Evolutionary conservation across 352 stramenopile species (phyloP).

Genomic region (Pythium chondricola): DNA sequence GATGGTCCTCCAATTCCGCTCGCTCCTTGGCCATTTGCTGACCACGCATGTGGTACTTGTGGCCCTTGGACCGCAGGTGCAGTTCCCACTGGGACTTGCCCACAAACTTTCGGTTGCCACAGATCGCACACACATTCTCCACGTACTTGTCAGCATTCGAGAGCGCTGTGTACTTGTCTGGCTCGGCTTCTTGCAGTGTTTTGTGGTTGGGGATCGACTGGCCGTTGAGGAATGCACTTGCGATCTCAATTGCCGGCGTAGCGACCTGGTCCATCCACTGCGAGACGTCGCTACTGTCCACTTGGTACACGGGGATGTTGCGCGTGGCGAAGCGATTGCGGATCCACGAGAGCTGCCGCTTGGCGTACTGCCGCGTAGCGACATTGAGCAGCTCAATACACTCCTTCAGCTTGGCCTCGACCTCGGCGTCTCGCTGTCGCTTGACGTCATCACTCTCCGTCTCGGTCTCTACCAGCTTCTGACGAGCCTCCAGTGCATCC

Average conservation of each 20-base stretch:
- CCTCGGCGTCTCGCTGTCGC: slow-evolving; percentile 15
- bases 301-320: slow-evolving; percentile 80
- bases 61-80: slow-evolving; percentile 74
- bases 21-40: slow-evolving; percentile 43
- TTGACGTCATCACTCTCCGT: slow-evolving; percentile 7
- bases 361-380: slow-evolving; percentile 80
- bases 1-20: slow-evolving; percentile 12
- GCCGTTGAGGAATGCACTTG: slow-evolving; percentile 39
- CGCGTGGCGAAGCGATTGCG: slow-evolving; percentile 81
- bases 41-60: slow-evolving; percentile 77
- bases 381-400: slow-evolving; percentile 78
- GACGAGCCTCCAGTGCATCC: slow-evolving; percentile 37
- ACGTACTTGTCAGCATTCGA: slow-evolving; percentile 53
- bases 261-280: slow-evolving; percentile 53
- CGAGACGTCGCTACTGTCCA: slow-evolving; percentile 73
- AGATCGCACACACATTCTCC: slow-evolving; percentile 55
- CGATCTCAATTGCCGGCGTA: slow-evolving; percentile 57
- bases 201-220: slow-evolving; percentile 22
- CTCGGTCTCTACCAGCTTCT: slow-evolving; percentile 4
- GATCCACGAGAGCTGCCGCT: slow-evolving; percentile 84
- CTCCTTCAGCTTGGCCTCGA: slow-evolving; percentile 39
- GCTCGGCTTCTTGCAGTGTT: slow-evolving; percentile 43
- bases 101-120: slow-evolving; percentile 56
- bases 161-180: slow-evolving; percentile 28
- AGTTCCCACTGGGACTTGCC: slow-evolving; percentile 62